Conservation (phyloP, 2,329 filamentous ascomycete species). For the Fusarium illudens region DNA sequence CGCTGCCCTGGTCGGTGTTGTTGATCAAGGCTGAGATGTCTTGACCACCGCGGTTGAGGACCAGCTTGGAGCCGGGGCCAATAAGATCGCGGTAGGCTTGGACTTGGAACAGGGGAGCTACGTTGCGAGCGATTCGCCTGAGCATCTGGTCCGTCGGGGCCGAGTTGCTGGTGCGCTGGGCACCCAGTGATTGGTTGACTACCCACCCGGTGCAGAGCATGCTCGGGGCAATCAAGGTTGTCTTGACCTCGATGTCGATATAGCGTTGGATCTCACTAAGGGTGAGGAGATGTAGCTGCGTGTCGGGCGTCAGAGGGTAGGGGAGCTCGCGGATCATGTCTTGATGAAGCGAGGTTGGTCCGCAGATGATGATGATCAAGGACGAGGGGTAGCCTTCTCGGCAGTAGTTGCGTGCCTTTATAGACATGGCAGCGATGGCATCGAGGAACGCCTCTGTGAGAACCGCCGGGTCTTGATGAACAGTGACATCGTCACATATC, state of each 20-base stretch:
- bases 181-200: neutral
- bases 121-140: neutral
- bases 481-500: neutral
- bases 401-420: neutral
- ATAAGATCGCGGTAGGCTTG: neutral
- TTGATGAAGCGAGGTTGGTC: slow-evolving; percentile 5
- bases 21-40: neutral
- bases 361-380: slow-evolving; percentile 5
- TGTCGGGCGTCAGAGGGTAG: neutral
- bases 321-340: slow-evolving; percentile 2
- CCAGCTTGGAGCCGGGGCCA: neutral
- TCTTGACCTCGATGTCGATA: neutral
- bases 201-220: slow-evolving; percentile 6
- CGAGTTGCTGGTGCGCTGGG: neutral
- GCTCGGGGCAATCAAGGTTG: neutral
- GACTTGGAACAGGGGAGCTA: neutral
- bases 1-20: neutral
- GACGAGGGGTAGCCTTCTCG: neutral
- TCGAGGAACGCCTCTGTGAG: neutral
- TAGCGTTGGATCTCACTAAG: neutral
- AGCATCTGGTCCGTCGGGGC: neutral
- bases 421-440: neutral
- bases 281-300: neutral
- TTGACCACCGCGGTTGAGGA: neutral
- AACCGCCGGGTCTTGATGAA: neutral